Evolutionary conservation across 2,329 filamentous ascomycete species (phyloP).

Genomic region (Amphichorda felina): DNA sequence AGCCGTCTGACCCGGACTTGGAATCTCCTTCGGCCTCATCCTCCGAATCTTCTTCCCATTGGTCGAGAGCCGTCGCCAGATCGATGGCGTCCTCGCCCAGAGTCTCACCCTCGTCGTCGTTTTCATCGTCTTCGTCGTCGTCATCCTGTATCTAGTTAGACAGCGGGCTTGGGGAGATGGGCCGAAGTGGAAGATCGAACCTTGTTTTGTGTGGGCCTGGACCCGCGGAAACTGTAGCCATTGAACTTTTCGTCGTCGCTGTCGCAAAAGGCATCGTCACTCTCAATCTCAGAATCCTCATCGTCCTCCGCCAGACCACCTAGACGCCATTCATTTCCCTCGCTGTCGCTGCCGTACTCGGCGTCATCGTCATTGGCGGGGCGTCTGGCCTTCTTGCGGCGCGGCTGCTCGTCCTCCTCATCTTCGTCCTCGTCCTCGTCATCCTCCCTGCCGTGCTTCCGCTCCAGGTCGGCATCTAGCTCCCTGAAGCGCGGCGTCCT

Average conservation of each 20-base stretch:
- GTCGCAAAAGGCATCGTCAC: slow-evolving; percentile 73
- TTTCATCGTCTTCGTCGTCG: slow-evolving; percentile 41
- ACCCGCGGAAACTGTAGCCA: slow-evolving; percentile 50
- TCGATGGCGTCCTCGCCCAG: slow-evolving; percentile 49
- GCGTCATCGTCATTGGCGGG: slow-evolving; percentile 40
- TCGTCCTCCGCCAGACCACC: slow-evolving; percentile 47
- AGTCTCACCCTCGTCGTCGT: slow-evolving; percentile 43
- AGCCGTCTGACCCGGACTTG: slow-evolving; percentile 27
- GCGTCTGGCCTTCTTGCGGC: slow-evolving; percentile 28
- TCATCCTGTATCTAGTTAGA: slow-evolving; percentile 19
- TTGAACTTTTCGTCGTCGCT: slow-evolving; percentile 81
- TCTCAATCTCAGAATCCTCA: slow-evolving; percentile 53
- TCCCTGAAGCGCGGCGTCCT: slow-evolving; percentile 38
- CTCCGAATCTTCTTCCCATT: slow-evolving; percentile 36
- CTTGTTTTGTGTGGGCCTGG: slow-evolving; percentile 12
- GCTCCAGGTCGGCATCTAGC: slow-evolving; percentile 33
- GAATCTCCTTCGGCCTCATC: slow-evolving; percentile 31
- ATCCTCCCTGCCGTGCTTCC: slow-evolving; percentile 27
- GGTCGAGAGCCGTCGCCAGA: slow-evolving; percentile 43
- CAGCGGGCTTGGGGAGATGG: slow-evolving; percentile 2
- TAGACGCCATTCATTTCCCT: slow-evolving; percentile 76
- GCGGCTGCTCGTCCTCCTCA: slow-evolving; percentile 35
- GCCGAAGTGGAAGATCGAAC: background rate
- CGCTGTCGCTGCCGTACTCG: slow-evolving; percentile 72
- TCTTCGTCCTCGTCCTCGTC: slow-evolving; percentile 41